A percentile compares a stretch with the other conserved stretches of the same genome.
These are phyloP conservation scores for Solanum phureja DNA, from an alignment of 257 asterid genomes.

Conservation along the genomic window DNA sequence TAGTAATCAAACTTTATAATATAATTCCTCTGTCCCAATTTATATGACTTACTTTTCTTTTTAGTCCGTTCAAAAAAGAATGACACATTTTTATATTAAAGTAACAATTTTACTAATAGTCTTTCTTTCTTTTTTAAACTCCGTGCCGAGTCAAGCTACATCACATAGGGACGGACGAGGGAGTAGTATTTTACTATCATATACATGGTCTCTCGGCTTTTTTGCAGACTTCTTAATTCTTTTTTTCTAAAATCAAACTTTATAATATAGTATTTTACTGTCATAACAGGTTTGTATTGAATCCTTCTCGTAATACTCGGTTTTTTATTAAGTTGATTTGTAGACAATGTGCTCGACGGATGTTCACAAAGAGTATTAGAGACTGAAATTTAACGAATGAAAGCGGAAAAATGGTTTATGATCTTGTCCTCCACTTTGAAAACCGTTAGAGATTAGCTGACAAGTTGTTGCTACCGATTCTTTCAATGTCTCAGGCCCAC, in stretches of 20 bases:
- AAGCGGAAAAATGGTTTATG: slow-evolving; percentile 40
- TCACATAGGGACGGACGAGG: too few relatives aligned
- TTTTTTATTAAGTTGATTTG: neutral
- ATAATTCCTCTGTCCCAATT: too few relatives aligned
- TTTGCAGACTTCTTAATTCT: too few relatives aligned
- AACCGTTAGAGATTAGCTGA: slow-evolving; percentile 11
- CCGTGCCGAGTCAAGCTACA: too few relatives aligned
- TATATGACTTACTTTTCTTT: too few relatives aligned
- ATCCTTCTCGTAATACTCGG: neutral
- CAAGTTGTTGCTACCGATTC: slow-evolving; percentile 54
- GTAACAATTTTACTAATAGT: too few relatives aligned
- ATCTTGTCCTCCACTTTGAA: slow-evolving; percentile 13
- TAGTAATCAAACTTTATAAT: too few relatives aligned
- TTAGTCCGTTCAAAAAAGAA: too few relatives aligned
- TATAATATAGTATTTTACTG: neutral
- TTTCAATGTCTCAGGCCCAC: slow-evolving; percentile 77
- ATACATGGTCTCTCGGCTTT: too few relatives aligned
- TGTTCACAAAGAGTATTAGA: slow-evolving; percentile 13
- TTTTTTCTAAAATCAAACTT: neutral
- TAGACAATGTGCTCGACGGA: neutral
- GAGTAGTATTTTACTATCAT: too few relatives aligned
- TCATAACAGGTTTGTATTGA: neutral
- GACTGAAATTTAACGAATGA: slow-evolving; percentile 67
- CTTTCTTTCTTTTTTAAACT: too few relatives aligned
- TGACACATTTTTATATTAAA: too few relatives aligned